These are phyloP conservation scores for Pholiota microspora DNA, from an alignment of 768 basidiomycete species.

Conservation along the genomic window DNA sequence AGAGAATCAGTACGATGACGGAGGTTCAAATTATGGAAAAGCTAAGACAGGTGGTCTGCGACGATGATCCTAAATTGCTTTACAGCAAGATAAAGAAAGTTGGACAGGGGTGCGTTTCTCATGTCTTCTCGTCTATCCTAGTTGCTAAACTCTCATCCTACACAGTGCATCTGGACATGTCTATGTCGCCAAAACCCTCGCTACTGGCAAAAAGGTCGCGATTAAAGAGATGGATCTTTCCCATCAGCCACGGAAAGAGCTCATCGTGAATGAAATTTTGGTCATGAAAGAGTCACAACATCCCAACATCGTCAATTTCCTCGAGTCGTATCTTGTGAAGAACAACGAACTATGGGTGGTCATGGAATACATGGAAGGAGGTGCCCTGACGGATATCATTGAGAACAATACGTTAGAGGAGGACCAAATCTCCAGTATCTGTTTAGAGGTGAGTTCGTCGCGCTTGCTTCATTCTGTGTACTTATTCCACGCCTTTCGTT, in stretches of 20 bases:
- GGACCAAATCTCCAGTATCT: conserved; percentile 92
- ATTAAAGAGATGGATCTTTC: conserved; percentile 99
- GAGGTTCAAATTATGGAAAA: conserved; percentile 99
- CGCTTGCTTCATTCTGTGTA: background rate
- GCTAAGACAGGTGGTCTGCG: conserved; percentile 81
- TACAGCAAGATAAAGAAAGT: conserved; percentile 99
- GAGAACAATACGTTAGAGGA: conserved; percentile 95
- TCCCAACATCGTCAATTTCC: conserved; percentile 95
- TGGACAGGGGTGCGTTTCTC: conserved; percentile 85
- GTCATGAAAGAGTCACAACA: conserved; percentile 99
- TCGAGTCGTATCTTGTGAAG: conserved; percentile 88
- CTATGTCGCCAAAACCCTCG: conserved; percentile 90
- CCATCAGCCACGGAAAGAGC: conserved; percentile 93
- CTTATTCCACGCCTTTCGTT: background rate
- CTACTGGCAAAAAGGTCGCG: conserved; percentile 85
- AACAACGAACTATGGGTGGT: conserved; percentile 93
- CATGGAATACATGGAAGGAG: conserved; percentile 99
- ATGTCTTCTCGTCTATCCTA: too few relatives aligned
- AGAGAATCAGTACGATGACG: conserved; percentile 93
- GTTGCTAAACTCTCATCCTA: conserved; percentile 7
- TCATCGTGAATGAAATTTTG: conserved; percentile 96
- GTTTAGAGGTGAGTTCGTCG: conserved; percentile 68
- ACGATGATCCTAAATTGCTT: conserved; percentile 82
- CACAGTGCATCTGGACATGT: conserved; percentile 94
- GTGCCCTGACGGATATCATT: conserved; percentile 95